phyloP scores from a whole-genome alignment of 768 basidiomycete genomes.

The Suillus ampliporus region DNA sequence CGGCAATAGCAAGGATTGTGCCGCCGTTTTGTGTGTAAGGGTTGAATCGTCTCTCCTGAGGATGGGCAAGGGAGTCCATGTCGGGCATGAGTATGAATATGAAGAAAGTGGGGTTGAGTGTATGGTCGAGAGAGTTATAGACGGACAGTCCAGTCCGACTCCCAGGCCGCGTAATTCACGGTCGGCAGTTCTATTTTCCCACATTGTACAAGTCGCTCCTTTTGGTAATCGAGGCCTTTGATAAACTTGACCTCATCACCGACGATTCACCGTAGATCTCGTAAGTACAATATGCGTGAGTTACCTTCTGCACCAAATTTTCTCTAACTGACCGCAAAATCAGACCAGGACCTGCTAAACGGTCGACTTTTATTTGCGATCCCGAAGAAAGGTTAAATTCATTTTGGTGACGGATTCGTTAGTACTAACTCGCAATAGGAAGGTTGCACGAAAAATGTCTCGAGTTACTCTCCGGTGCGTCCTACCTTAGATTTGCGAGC shows the following conservation, averaged over 20 bases:
- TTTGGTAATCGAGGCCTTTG: constrained; percentile 3
- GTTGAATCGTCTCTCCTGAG: constrained; percentile 73
- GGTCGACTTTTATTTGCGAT: constrained; percentile 93
- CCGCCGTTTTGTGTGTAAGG: constrained; percentile 95
- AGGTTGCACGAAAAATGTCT: constrained; percentile 91
- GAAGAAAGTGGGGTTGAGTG: neutral
- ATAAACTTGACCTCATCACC: neutral
- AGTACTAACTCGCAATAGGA: constrained; percentile 48
- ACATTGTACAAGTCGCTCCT: constrained; percentile 11
- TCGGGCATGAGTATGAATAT: constrained; percentile 36
- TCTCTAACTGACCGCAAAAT: neutral
- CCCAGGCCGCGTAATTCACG: constrained; percentile 21
- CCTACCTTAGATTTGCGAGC: neutral
- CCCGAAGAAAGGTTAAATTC: constrained; percentile 87
- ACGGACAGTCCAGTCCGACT: neutral
- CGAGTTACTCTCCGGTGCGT: constrained; percentile 78
- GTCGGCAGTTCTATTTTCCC: neutral
- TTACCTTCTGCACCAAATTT: neutral
- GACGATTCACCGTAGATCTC: neutral
- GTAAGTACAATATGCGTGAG: constrained; percentile 31
- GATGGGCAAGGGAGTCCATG: constrained; percentile 45
- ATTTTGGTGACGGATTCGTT: constrained; percentile 10
- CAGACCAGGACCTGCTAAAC: constrained; percentile 78
- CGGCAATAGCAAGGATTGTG: constrained; percentile 95
- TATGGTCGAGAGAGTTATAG: neutral